Evolutionary conservation across 768 basidiomycete species (phyloP).

Genomic region (Phanerochaete carnosa): DNA sequence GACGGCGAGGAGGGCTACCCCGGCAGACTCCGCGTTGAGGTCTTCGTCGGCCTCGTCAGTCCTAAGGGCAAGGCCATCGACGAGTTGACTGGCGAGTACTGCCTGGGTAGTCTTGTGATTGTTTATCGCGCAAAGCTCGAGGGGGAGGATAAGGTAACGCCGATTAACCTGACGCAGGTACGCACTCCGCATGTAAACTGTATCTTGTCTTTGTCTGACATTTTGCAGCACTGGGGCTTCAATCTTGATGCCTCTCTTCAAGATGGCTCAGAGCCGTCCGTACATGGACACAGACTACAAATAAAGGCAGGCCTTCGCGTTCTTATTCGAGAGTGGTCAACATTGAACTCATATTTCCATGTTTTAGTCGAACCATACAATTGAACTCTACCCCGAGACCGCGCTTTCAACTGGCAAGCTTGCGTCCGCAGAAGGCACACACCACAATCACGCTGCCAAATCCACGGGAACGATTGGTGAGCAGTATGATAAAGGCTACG

Average conservation of each 20-base stretch:
- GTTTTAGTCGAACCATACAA: slow-evolving; percentile 49
- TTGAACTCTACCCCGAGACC: slow-evolving; percentile 44
- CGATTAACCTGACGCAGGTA: slow-evolving; percentile 76
- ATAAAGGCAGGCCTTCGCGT: slow-evolving; percentile 37
- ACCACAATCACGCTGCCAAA: slow-evolving; percentile 37
- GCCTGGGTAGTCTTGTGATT: slow-evolving; percentile 63
- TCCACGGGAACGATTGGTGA: slow-evolving; percentile 42
- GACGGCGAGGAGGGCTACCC: slow-evolving; percentile 74
- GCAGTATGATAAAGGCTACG: slow-evolving; percentile 54
- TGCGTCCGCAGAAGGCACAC: slow-evolving; percentile 41
- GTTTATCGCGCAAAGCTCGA: slow-evolving; percentile 68
- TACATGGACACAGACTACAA: slow-evolving; percentile 47
- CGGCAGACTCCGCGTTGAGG: slow-evolving; percentile 57
- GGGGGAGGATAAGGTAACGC: slow-evolving; percentile 49
- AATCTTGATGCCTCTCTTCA: slow-evolving; percentile 70
- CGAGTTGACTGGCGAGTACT: slow-evolving; percentile 32
- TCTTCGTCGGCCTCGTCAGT: slow-evolving; percentile 26
- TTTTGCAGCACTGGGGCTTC: slow-evolving; percentile 73
- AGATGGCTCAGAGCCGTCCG: slow-evolving; percentile 34
- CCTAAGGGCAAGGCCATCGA: slow-evolving; percentile 26
- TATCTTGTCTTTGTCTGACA: background rate
- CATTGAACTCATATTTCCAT: too few species aligned
- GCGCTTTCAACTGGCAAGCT: slow-evolving; percentile 53
- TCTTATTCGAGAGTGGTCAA: too few species aligned
- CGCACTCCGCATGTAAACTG: slow-evolving; percentile 12